These are phyloP conservation scores for Lasiosphaeris hirsuta DNA, from an alignment of 495 filamentous ascomycete genomes.

Conservation along the genomic window DNA sequence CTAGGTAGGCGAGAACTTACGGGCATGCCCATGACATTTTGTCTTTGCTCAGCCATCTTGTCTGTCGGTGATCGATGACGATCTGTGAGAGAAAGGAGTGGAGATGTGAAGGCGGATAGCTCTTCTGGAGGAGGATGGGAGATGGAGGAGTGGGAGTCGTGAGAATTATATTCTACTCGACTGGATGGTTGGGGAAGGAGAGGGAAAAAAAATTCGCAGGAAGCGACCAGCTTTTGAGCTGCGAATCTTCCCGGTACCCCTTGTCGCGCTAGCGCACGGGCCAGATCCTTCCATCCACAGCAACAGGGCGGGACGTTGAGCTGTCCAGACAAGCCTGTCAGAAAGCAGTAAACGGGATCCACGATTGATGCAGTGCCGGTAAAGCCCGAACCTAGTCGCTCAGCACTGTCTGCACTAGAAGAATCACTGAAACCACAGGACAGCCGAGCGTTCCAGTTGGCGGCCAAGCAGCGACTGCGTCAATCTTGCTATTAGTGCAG, in stretches of 20 bases:
- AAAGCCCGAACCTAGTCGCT: constrained; percentile 29
- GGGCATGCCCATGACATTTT: constrained; percentile 82
- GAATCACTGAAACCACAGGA: constrained; percentile 9
- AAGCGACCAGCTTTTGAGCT: constrained; percentile 35
- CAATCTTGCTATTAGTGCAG: too few relatives aligned
- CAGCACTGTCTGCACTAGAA: constrained; percentile 15
- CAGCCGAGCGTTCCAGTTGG: constrained; percentile 5
- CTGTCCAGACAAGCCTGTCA: not conserved
- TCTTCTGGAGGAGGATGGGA: constrained; percentile 33
- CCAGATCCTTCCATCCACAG: constrained; percentile 22
- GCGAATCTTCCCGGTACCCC: constrained; percentile 36
- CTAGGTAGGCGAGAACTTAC: constrained; percentile 45
- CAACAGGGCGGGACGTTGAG: constrained; percentile 16
- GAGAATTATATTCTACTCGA: constrained; percentile 46
- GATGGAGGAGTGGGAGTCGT: constrained; percentile 33
- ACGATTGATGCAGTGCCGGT: constrained; percentile 28
- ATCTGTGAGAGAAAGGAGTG: constrained; percentile 45
- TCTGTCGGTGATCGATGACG: constrained; percentile 41
- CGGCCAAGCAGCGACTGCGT: not conserved
- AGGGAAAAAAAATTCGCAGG: constrained; percentile 34
- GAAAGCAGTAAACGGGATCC: constrained; percentile 20
- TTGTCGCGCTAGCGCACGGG: constrained; percentile 29
- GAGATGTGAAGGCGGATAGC: constrained; percentile 38
- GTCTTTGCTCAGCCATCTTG: constrained; percentile 59
- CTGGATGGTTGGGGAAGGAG: constrained; percentile 27